Evolutionary conservation across 164 flowering plant genomes (phyloP), one percentile per base, ranked within the genome.

Genomic region (Tetrastigma voinierianum): DNA sequence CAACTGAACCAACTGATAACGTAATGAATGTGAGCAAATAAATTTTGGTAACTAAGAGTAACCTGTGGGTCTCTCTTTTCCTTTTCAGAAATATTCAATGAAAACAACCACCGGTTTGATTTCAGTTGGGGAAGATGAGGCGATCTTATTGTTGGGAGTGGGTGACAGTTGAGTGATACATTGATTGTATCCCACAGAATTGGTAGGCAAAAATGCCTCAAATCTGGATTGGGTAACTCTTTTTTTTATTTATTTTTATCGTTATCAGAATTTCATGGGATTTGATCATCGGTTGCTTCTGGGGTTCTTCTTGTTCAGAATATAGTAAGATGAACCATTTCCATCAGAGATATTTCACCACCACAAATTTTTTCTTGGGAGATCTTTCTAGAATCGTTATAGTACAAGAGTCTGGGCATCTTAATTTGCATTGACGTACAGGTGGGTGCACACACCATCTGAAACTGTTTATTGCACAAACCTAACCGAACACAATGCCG

Each of bases 111-210:
- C 56, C 56, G 2, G 20, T 53, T 17, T 53, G 23, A 53, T 8
- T 53, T 53, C 56, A 19, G 56, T 19, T 53, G 23, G 12, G 23
- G 23, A 53, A 53, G 23, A 53, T 52, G 21, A 23, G 56, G 10
- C 18, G 21, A 53, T 53, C 11, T 53, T 53, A 12, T 53, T 53
- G 56, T 12, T 53, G 56, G 9, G 20, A 10, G 18, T 53, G 23
- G 56, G 18, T 53, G 56, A 53, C 1, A n/a, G 56, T 53, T 53
- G 56, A 53, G 56, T 53, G 56, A 53, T 53, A 8, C n/a, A 53
- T 53, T 5, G 56, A 53, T 19, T 53, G 21, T 21, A 17, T 3
- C 2, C 56, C 8, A 7, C 3, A 53, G 19, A 53, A 15, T 7
- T 17, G 12, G 20, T 53, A 11, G 8, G 23, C 19, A 9, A 19